Evolutionary conservation across 2,329 filamentous ascomycete genomes (phyloP).

Genomic region (Akanthomyces lecanii): DNA sequence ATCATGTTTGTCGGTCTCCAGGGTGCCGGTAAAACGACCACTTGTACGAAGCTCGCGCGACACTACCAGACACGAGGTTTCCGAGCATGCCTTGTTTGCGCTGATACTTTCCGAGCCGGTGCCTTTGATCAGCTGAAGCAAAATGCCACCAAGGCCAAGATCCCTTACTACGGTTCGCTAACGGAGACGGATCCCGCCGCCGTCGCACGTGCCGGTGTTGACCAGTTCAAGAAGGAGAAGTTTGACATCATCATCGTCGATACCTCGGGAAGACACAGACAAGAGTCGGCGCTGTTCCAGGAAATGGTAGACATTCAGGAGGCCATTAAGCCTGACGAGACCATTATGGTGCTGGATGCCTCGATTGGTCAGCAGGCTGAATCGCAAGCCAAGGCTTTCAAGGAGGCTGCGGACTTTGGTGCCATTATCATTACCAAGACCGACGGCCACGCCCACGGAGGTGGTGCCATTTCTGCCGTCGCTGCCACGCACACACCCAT

Average conservation of each 20-base stretch:
- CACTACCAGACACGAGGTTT: conserved; percentile 95
- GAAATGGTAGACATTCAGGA: conserved; percentile 97
- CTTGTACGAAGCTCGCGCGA: conserved; percentile 91
- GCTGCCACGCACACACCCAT: conserved; percentile 95
- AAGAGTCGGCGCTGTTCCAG: conserved; percentile 90
- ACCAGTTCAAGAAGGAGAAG: conserved; percentile 97
- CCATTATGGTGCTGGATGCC: conserved; percentile 95
- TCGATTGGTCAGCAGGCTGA: conserved; percentile 96
- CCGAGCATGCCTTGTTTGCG: conserved; percentile 89
- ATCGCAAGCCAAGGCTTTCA: conserved; percentile 92
- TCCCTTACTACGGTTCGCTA: conserved; percentile 94
- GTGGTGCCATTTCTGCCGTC: conserved; percentile 95
- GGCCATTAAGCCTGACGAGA: conserved; percentile 85
- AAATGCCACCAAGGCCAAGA: conserved; percentile 98
- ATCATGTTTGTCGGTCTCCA: conserved; percentile 99
- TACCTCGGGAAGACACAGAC: conserved; percentile 89
- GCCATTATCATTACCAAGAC: conserved; percentile 99
- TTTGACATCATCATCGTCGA: conserved; percentile 99
- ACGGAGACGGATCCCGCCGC: conserved; percentile 94
- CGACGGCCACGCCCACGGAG: conserved; percentile 89
- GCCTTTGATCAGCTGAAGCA: conserved; percentile 98
- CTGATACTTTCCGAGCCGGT: conserved; percentile 96
- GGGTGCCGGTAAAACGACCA: conserved; percentile 96
- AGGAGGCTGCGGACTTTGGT: conserved; percentile 93
- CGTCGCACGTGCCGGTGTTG: conserved; percentile 91